Evolutionary conservation across 208 protist genomes (phyloP), one percentile per base, ranked within the genome.

Genomic region (Leishmania arabica): DNA sequence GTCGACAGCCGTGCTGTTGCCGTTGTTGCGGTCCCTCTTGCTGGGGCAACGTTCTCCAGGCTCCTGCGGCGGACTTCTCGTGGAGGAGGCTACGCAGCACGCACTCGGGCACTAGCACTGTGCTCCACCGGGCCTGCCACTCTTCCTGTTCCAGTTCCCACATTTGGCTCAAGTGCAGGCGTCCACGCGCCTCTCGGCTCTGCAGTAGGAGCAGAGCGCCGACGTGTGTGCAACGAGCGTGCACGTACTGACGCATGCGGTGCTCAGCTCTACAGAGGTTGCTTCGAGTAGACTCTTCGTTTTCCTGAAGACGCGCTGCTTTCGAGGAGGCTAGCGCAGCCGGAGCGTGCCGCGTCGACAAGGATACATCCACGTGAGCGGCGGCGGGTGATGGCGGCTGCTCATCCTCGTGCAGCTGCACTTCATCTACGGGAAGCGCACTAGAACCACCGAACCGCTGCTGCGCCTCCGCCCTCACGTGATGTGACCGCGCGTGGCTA

Each of bases 21-120:
- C 68, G 45, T 65, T 19, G 4, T 19, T 51, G 15, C 2, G n/a
- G 56, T 8, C 49, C 56, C n/a, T 65, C 78, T 9, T 81, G 40
- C 1, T 5, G 40, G 34, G 62, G 13, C 62, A 83, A 64, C 11
- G 49, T 13, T 68, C 17, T 42, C 62, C 62, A 40, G 7, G 31
- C 31, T 7, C 31, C 73, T 5, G 72, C 72, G n/a, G n/a, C 53
- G 17, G 53, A 34, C 34, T 65, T 47, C 3, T 83, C 80, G 2
- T 21, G 24, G 21, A 69, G 51, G 9, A 77, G 49, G 1, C 53
- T 58, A 31, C 80, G 80, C 42, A 83, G 71, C 47, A 80, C 66
- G 40, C 80, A 84, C 68, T 84, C 80, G 40, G 80, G 80, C 56
- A 84, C 54, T 15, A 84, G n/a, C 1, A 78, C 47, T 24, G 54